Evolutionary conservation across 129 eudicot genomes (phyloP).

Genomic region (Centaurea solstitialis): DNA sequence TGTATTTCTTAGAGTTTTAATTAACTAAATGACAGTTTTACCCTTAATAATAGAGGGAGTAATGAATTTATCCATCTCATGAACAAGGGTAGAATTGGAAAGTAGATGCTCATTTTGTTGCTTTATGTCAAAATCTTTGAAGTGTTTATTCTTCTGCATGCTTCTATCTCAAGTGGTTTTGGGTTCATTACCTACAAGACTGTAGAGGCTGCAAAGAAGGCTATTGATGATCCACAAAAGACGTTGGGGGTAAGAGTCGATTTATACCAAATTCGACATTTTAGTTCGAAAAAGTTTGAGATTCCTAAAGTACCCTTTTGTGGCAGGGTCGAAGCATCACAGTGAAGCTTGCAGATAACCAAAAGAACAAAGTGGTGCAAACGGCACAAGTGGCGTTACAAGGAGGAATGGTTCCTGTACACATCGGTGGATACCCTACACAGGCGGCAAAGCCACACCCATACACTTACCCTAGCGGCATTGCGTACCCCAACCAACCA

Average conservation of each 20-base stretch:
- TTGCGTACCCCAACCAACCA: constrained; percentile 48
- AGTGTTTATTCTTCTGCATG: constrained; percentile 7
- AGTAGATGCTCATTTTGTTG: neutral
- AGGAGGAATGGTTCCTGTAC: constrained; percentile 45
- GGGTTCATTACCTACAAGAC: constrained; percentile 80
- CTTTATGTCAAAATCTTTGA: neutral
- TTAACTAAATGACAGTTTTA: neutral
- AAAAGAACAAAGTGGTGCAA: constrained; percentile 46
- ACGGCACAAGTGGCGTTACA: constrained; percentile 8
- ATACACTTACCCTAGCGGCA: constrained; percentile 36
- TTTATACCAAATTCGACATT: neutral
- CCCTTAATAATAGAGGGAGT: neutral
- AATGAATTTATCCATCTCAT: too few relatives aligned
- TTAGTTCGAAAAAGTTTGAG: neutral
- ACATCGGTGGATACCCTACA: constrained; percentile 36
- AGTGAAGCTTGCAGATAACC: constrained; percentile 68
- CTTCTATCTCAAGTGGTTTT: constrained; percentile 53
- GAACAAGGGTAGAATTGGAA: neutral
- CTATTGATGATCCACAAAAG: constrained; percentile 72
- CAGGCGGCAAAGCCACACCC: constrained; percentile 27
- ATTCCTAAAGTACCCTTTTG: neutral
- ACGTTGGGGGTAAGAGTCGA: constrained; percentile 52
- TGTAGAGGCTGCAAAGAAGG: constrained; percentile 68
- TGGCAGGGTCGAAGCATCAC: constrained; percentile 64
- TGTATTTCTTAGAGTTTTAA: too few relatives aligned